These are phyloP conservation scores for Pleurotus tuoliensis DNA, from an alignment of 768 basidiomycete species.

Conservation along the genomic window DNA sequence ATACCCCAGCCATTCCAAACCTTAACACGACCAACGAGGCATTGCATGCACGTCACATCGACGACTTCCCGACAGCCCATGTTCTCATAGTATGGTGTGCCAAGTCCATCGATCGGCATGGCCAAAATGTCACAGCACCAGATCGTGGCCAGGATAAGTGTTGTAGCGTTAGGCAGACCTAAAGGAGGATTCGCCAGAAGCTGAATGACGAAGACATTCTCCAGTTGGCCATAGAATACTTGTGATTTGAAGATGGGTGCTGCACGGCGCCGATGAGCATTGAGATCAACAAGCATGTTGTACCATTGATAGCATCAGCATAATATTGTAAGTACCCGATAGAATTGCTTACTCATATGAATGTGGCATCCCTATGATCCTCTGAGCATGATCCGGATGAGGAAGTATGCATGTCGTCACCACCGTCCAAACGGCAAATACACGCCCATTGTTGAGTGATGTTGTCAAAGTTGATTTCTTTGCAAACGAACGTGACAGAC, in stretches of 20 bases:
- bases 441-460: constrained; percentile 21
- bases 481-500: background rate
- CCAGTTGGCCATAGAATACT: constrained; percentile 30
- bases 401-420: constrained; percentile 24
- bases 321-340: background rate
- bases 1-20: constrained; percentile 18
- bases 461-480: background rate
- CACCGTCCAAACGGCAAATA: constrained; percentile 20
- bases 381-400: constrained; percentile 10
- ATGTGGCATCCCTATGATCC: constrained; percentile 26
- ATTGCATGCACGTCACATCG: constrained; percentile 22
- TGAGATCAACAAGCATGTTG: constrained; percentile 24
- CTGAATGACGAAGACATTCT: constrained; percentile 22
- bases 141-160: constrained; percentile 22
- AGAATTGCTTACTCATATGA: constrained; percentile 24
- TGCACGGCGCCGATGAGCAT: constrained; percentile 11
- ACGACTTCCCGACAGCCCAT: constrained; percentile 18
- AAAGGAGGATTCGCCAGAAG: constrained; percentile 13
- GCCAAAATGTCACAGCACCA: constrained; percentile 10
- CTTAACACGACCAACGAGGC: constrained; percentile 21
- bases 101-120: constrained; percentile 4
- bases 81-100: constrained; percentile 18
- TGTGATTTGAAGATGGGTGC: constrained; percentile 10
- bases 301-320: constrained; percentile 20
- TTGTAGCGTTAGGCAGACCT: constrained; percentile 11